phyloP scores from a whole-genome alignment of 768 basidiomycete genomes.

The Lentinus tigrinus region DNA sequence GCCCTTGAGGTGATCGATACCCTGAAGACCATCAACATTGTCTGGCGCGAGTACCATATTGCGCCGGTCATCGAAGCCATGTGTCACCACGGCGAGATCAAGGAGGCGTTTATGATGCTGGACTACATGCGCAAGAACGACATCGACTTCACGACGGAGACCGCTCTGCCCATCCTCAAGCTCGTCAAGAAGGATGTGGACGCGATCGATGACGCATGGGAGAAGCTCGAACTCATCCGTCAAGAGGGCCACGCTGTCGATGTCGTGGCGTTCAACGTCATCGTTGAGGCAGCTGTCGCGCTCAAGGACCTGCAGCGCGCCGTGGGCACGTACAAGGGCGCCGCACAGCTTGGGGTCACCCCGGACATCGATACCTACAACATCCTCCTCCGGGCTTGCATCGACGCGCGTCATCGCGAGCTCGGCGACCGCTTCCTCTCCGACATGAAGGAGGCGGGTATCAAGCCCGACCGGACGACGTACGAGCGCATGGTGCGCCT shows the following conservation, averaged over 20 bases:
- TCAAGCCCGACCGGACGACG: slow-evolving; percentile 58
- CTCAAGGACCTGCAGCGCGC: slow-evolving; percentile 74
- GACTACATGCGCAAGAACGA: slow-evolving; percentile 55
- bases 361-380: slow-evolving; percentile 72
- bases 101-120: slow-evolving; percentile 62
- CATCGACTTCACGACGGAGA: slow-evolving; percentile 49
- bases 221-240: slow-evolving; percentile 58
- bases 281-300: slow-evolving; percentile 62
- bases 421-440: slow-evolving; percentile 66
- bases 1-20: slow-evolving; percentile 63
- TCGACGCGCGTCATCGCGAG: slow-evolving; percentile 54
- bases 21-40: slow-evolving; percentile 47
- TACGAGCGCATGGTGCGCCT: slow-evolving; percentile 69
- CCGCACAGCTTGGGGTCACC: slow-evolving; percentile 49
- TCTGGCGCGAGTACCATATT: slow-evolving; percentile 70
- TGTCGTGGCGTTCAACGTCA: slow-evolving; percentile 57
- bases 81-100: slow-evolving; percentile 51
- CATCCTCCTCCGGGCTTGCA: slow-evolving; percentile 63
- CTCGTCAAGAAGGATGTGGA: slow-evolving; percentile 48
- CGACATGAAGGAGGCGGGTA: slow-evolving; percentile 59
- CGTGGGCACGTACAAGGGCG: slow-evolving; percentile 70
- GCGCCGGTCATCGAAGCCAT: slow-evolving; percentile 77
- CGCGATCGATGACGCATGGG: slow-evolving; percentile 63
- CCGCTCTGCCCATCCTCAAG: slow-evolving; percentile 53
- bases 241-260: slow-evolving; percentile 53